A percentile compares a stretch with the other conserved stretches of the same genome.
Conservation (phyloP, 345 rosid species). For the Heritiera littoralis region DNA sequence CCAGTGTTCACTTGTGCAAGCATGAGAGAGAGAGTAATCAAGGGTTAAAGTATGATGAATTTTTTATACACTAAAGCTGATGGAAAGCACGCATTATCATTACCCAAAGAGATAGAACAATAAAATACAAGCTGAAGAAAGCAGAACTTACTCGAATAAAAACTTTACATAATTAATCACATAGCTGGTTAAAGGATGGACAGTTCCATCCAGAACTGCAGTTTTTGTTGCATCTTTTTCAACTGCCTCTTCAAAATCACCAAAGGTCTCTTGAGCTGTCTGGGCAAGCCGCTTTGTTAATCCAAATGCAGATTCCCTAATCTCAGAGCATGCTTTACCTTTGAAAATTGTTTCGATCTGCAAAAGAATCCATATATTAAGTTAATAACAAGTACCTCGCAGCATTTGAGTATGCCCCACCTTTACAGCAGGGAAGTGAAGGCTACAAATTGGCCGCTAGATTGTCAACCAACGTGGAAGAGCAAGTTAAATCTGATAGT, state of each 20-base stretch:
- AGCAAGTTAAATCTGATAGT: background rate
- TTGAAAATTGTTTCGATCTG: conserved; percentile 80
- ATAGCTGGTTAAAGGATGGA: conserved; percentile 96
- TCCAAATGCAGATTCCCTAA: conserved; percentile 81
- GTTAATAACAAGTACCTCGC: conserved; percentile 6
- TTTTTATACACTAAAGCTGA: background rate
- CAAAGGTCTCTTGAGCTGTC: conserved; percentile 94
- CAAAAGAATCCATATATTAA: conserved; percentile 17
- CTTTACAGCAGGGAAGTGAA: conserved; percentile 8
- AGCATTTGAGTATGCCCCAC: background rate
- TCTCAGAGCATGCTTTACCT: conserved; percentile 87
- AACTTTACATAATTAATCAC: conserved; percentile 96
- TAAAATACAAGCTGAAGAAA: background rate
- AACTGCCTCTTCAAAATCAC: conserved; percentile 98
- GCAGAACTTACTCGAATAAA: conserved; percentile 87
- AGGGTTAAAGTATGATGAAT: background rate
- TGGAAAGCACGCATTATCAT: conserved; percentile 6
- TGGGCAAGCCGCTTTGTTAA: conserved; percentile 88
- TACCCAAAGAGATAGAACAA: background rate
- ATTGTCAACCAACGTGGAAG: background rate
- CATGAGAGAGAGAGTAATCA: background rate
- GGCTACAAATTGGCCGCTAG: background rate
- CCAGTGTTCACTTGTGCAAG: background rate
- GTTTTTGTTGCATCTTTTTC: conserved; percentile 97
- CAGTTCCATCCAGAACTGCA: conserved; percentile 89